These are phyloP conservation scores for Phytophthora palmivora DNA, from an alignment of 352 stramenopile species.

Conservation along the genomic window DNA sequence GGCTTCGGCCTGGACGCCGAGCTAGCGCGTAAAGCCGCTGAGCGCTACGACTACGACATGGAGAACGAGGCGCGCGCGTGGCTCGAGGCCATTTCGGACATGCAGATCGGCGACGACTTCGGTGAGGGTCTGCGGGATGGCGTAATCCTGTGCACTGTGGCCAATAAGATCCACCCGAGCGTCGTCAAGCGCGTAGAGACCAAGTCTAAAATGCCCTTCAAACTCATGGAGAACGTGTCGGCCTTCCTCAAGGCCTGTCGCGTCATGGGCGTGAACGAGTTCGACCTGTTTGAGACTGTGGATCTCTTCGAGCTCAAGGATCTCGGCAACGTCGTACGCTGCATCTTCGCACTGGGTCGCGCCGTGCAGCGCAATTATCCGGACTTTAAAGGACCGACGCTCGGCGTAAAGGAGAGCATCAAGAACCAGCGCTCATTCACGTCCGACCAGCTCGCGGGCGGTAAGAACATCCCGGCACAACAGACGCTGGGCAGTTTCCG, in stretches of 20 bases:
- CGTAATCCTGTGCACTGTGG: conserved; percentile 83
- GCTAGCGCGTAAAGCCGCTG: conserved; percentile 82
- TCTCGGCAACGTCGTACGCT: conserved; percentile 81
- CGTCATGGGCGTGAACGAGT: conserved; percentile 88
- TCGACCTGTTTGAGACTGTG: conserved; percentile 91
- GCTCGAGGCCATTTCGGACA: conserved; percentile 84
- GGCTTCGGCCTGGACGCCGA: conserved; percentile 92
- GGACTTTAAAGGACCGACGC: conserved; percentile 72
- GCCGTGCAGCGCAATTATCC: conserved; percentile 80
- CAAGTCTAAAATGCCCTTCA: conserved; percentile 92
- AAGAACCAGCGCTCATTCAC: conserved; percentile 84
- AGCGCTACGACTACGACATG: conserved; percentile 90
- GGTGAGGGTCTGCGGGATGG: conserved; percentile 80
- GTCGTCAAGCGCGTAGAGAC: conserved; percentile 77
- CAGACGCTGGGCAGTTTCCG: conserved; percentile 77
- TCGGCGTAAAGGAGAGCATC: conserved; percentile 83
- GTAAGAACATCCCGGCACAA: conserved; percentile 62
- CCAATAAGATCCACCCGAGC: conserved; percentile 81
- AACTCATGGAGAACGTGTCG: conserved; percentile 93
- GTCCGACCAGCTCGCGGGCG: conserved; percentile 68
- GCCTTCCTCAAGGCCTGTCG: conserved; percentile 86
- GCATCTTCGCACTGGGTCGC: conserved; percentile 76
- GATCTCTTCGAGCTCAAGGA: conserved; percentile 92
- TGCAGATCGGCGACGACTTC: conserved; percentile 85
- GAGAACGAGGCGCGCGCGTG: conserved; percentile 87